A percentile compares a stretch with the other conserved stretches of the same genome.
Conservation (phyloP, 768 basidiomycete genomes). For the Lactifluus subvellereus region DNA sequence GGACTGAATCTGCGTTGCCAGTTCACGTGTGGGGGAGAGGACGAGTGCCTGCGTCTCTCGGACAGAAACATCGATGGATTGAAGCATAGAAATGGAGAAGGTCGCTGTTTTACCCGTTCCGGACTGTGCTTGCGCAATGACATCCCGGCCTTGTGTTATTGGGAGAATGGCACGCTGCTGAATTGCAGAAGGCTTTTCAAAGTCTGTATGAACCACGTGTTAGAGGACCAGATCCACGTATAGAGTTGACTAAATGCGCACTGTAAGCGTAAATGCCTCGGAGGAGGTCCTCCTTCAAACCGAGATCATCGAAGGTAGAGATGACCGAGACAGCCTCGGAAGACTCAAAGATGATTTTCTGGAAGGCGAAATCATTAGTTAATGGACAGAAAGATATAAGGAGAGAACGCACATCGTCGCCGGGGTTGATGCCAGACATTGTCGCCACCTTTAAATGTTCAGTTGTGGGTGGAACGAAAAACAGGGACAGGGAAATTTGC, state of each 20-base stretch:
- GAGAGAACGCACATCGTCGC: constrained; percentile 66
- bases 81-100: constrained; percentile 96
- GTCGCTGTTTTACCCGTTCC: constrained; percentile 99
- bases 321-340: constrained; percentile 87
- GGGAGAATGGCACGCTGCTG: constrained; percentile 97
- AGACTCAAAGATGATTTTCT: constrained; percentile 95
- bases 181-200: constrained; percentile 98
- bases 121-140: constrained; percentile 98
- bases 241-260: constrained; percentile 34
- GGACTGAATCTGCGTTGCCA: constrained; percentile 98
- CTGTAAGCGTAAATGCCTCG: constrained; percentile 99
- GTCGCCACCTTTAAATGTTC: constrained; percentile 27
- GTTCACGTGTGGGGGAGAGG: constrained; percentile 95
- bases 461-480: not conserved
- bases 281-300: constrained; percentile 90
- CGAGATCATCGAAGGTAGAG: constrained; percentile 85
- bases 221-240: constrained; percentile 6
- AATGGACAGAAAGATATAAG: not conserved
- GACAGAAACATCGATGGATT: constrained; percentile 92
- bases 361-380: not conserved
- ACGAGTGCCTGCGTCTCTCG: constrained; percentile 96
- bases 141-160: constrained; percentile 92
- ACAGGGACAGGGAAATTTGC: not conserved
- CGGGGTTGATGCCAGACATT: constrained; percentile 80
- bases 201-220: constrained; percentile 43